Conservation (phyloP, 1,284 basidiomycete genomes). For the Fomitiporia mediterranea region DNA sequence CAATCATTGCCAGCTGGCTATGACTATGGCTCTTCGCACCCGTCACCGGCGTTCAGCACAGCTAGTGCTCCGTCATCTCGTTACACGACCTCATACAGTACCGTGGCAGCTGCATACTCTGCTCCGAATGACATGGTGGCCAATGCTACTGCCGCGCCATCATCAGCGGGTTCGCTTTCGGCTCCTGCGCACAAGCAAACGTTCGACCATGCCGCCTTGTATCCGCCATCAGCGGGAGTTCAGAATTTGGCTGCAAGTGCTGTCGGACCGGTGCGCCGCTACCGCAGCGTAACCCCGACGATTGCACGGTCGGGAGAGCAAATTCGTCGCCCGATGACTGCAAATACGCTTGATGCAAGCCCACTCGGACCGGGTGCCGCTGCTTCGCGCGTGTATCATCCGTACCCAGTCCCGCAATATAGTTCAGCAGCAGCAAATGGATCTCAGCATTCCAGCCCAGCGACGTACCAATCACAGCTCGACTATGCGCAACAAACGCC, state of each 20-base stretch:
- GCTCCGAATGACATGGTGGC: conserved; percentile 22
- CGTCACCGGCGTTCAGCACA: conserved; percentile 38
- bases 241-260: conserved; percentile 13
- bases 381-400: conserved; percentile 45
- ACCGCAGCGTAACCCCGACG: conserved; percentile 72
- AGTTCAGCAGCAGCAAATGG: conserved; percentile 17
- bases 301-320: conserved; percentile 44
- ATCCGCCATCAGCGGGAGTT: conserved; percentile 37
- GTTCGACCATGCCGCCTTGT: conserved; percentile 55
- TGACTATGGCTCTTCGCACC: conserved; percentile 26
- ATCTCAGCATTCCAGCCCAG: conserved; percentile 56
- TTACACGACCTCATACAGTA: conserved; percentile 20
- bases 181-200: conserved; percentile 62
- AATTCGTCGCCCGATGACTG: conserved; percentile 47
- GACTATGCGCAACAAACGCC: conserved; percentile 23
- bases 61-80: conserved; percentile 26
- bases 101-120: conserved; percentile 8
- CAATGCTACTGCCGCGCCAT: conserved; percentile 26
- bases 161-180: conserved; percentile 44
- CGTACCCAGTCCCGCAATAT: conserved; percentile 39
- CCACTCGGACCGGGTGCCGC: conserved; percentile 33
- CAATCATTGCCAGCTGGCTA: conserved; percentile 19
- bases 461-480: conserved; percentile 45
- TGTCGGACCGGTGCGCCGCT: conserved; percentile 58
- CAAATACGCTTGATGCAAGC: conserved; percentile 29